Evolutionary conservation across 2,329 filamentous ascomycete genomes (phyloP), one percentile per base, ranked within the genome.

Genomic region (Penicillium carneum): DNA sequence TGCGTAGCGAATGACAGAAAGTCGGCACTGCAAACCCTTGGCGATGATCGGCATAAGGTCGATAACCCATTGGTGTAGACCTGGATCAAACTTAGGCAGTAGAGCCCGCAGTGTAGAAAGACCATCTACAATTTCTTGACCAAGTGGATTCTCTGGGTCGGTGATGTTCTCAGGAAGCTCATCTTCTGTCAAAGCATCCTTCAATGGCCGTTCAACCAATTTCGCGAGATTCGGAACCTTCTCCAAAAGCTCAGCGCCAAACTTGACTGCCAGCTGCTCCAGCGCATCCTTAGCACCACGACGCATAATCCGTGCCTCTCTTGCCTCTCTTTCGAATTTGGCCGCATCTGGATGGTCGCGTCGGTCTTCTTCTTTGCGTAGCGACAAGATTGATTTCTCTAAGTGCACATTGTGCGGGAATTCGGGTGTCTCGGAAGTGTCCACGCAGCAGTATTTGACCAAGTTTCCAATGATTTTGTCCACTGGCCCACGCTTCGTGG

Each of bases 361-460:
- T 46, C 95, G 87, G 72, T 99, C 95, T 78, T 99, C 95, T 74
- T 99, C 95, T 79, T 99, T 99, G 69, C 94, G 92, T 77, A 99
- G 88, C 0, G 95, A 98, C 16, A 99, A 80, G 58, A 99, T 95
- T 14, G 90, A 89, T 65, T 88, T 88, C 47, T 89, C 90, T 72
- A 96, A 89, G 45, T 83, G 77, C 1, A 90, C 90, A 71, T 98
- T 95, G 31, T 91, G 89, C 4, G 89, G 87, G 75, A 98, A 98
- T 72, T 98, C 95, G 0, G 95, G 95, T 0, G 96, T 99, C 77
- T 99, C 96, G 0, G 95, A 94, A 1, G 96, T 96, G 75, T 99
- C 95, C 72, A 97, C 92, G 73, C 95, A 99, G 65, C 93, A 97
- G 78, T 97, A 99, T 74, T 97, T 98, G 80, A 96, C 92, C 54